Base-by-base conservation (phyloP, 2,329 filamentous ascomycete genomes). In the Phialemonium atrogriseum region DNA sequence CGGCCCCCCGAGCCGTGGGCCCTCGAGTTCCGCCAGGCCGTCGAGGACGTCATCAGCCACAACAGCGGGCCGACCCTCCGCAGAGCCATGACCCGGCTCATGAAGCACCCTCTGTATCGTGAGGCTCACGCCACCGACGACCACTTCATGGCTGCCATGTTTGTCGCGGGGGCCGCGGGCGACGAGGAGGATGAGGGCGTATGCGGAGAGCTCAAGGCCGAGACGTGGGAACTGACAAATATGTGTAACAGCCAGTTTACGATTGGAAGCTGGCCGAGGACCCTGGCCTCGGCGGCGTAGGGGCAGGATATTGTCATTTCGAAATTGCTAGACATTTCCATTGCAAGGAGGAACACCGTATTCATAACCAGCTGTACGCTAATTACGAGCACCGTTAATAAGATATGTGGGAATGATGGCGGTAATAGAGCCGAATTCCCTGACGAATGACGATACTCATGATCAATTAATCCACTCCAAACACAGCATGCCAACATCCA, bases 111-210 rank as follows among this genome's bases (percentile, higher is more conserved):
- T 0, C 58, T 62, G 27, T 83, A 69, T 45, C 56, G 77, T 11
- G 77, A 81, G 43, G 78, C 79, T 0, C 78, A 83, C 54, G 77
- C 64, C 1, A 82, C 78, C 0, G 78, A 84, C 45, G 79, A 83
- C 48, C 77, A 83, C 46, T 82, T 78, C 41, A 80, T 82, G 71
- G 58, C 75, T 1, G 64, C 71, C 4, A 59, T 76, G 44, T 83
- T 82, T 52, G 68, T 77, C 1, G 72, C 75, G 0, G 78, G 78
- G 1, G 58, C 67, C 4, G 59, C 59, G 18, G 66, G 74, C 2
- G 63, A 63, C 19, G 44, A 52, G 32, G 62, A 66, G 15, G 68
- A 73, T 48, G 51, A 58, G 33, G 58, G 54, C 1, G 46, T 52
- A 10, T 40, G 52, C 21, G 66, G 59, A 0, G 49, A 55, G 36